Percentiles rank a stretch among this genome's conserved stretches.
Evolutionary conservation across 768 basidiomycete species (phyloP).

Genomic region (Roridomyces roridus): DNA sequence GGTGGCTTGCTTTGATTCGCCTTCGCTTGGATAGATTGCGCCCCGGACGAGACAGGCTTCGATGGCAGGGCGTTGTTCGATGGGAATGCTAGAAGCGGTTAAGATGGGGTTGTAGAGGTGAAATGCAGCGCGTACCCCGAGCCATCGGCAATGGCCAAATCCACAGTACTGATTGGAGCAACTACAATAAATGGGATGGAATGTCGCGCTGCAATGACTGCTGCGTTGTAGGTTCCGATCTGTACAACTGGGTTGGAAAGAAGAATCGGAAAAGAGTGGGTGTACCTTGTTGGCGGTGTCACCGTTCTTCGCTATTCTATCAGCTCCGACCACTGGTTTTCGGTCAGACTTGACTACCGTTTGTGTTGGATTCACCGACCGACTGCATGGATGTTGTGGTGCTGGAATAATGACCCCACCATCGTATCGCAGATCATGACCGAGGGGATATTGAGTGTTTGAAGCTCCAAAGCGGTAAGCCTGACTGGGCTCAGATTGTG

Average conservation of each 20-base stretch:
- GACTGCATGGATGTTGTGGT: constrained; percentile 82
- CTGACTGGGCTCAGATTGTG: constrained; percentile 42
- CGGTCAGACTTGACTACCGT: constrained; percentile 1
- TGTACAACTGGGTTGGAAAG: constrained; percentile 28
- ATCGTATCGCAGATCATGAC: constrained; percentile 98
- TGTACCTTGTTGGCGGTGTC: constrained; percentile 93
- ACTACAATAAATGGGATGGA: constrained; percentile 92
- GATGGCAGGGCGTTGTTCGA: constrained; percentile 87
- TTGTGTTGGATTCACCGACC: constrained; percentile 43
- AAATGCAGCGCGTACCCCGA: constrained; percentile 57
- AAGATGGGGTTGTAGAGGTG: no score
- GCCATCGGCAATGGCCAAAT: constrained; percentile 78
- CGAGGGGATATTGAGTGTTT: constrained; percentile 82
- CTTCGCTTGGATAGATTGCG: constrained; percentile 64
- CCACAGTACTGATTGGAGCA: constrained; percentile 91
- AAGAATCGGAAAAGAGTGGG: neutral
- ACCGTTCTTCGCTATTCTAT: constrained; percentile 89
- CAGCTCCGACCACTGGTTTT: constrained; percentile 77
- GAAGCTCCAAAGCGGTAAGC: constrained; percentile 88
- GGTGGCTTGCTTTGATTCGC: constrained; percentile 67
- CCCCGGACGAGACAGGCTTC: constrained; percentile 93
- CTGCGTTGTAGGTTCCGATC: constrained; percentile 97
- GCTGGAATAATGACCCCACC: constrained; percentile 94
- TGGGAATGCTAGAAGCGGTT: constrained; percentile 81
- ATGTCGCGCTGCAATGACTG: constrained; percentile 88